Evolutionary conservation across 2,329 filamentous ascomycete species (phyloP).

Genomic region (Penicillium sp.): DNA sequence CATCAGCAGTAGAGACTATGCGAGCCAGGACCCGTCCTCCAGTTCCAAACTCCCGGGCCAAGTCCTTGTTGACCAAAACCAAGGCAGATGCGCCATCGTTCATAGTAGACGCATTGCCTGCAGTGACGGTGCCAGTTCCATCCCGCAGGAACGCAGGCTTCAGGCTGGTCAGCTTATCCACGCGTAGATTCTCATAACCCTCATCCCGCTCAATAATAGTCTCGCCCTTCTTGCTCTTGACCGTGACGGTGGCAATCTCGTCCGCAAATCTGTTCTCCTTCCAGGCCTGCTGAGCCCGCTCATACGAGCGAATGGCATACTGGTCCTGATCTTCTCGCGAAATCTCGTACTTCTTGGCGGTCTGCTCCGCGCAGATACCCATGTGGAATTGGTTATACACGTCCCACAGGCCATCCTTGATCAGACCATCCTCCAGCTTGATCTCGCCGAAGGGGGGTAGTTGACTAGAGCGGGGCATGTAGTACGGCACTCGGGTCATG

Average conservation of each 20-base stretch:
- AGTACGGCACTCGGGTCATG: constrained; percentile 93
- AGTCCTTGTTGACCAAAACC: constrained; percentile 76
- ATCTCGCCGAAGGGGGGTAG: constrained; percentile 84
- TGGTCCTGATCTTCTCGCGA: constrained; percentile 85
- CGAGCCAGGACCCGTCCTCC: constrained; percentile 81
- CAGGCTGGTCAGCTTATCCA: constrained; percentile 80
- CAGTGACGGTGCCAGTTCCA: constrained; percentile 86
- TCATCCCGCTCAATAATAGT: constrained; percentile 80
- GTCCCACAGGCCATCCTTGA: constrained; percentile 94
- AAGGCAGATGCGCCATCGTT: constrained; percentile 93
- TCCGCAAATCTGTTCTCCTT: constrained; percentile 78
- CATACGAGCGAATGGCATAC: constrained; percentile 86
- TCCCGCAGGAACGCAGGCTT: constrained; percentile 90
- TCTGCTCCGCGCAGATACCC: constrained; percentile 95
- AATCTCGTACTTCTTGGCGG: constrained; percentile 81
- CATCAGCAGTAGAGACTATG: constrained; percentile 84
- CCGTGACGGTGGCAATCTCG: constrained; percentile 84
- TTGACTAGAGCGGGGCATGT: constrained; percentile 77
- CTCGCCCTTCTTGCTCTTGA: constrained; percentile 82
- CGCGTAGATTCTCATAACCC: constrained; percentile 81
- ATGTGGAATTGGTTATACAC: constrained; percentile 98
- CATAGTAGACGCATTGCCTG: constrained; percentile 89
- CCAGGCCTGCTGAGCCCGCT: constrained; percentile 89
- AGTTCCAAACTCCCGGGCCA: constrained; percentile 77
- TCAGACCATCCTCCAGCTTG: constrained; percentile 84